Conservation (phyloP, 805 yeast species). For the Lachancea nothofagi region DNA sequence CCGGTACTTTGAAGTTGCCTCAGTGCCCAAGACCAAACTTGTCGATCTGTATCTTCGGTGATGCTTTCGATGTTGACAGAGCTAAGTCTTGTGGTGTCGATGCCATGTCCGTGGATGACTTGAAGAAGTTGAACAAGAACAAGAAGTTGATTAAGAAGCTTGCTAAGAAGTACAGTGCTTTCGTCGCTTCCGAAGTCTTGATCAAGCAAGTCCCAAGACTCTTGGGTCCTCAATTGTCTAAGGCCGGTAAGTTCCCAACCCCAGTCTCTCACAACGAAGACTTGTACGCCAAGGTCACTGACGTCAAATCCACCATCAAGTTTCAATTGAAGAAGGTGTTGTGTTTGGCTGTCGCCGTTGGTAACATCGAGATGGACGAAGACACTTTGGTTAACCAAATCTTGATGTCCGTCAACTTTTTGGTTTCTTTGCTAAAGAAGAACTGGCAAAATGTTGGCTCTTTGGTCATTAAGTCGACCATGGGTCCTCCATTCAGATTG, state of each 20-base stretch:
- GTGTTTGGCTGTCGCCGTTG: constrained; percentile 99
- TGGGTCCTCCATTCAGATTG: constrained; percentile 99
- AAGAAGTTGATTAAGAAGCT: constrained; percentile 99
- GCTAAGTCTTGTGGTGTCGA: constrained; percentile 99
- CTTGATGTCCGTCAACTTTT: constrained; percentile 98
- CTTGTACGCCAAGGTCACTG: constrained; percentile 90
- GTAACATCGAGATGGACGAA: constrained; percentile 99
- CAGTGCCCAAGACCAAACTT: constrained; percentile 99
- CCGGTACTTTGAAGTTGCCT: constrained; percentile 98
- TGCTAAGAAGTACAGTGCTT: constrained; percentile 99
- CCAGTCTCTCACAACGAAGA: constrained; percentile 99
- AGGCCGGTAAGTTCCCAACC: constrained; percentile 99
- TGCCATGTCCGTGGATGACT: constrained; percentile 99
- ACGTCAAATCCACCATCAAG: constrained; percentile 98
- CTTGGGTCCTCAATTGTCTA: constrained; percentile 99
- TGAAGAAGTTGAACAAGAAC: constrained; percentile 99
- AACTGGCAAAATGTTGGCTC: constrained; percentile 99
- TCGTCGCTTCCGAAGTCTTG: constrained; percentile 98
- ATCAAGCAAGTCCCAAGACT: constrained; percentile 99
- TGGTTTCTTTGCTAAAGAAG: constrained; percentile 98
- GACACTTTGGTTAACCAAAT: constrained; percentile 94
- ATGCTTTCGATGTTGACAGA: constrained; percentile 99
- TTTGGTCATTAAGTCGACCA: constrained; percentile 95
- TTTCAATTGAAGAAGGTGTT: constrained; percentile 99
- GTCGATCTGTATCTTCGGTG: constrained; percentile 99